Evolutionary conservation across 805 yeast genomes (phyloP).

Genomic region (Saccharomycopsis fodiens): DNA sequence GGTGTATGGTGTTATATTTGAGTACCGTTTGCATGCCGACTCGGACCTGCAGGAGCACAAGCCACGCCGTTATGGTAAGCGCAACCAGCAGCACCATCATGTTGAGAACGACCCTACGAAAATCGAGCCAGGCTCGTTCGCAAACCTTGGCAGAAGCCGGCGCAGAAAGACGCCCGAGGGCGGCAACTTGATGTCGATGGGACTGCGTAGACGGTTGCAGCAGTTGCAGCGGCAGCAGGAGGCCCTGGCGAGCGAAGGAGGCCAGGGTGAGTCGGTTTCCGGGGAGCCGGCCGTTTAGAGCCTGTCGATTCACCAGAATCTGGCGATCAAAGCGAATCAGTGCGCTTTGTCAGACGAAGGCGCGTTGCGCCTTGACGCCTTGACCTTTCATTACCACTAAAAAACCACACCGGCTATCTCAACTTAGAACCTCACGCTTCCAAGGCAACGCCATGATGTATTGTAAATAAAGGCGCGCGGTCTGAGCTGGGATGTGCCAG

Average conservation of each 20-base stretch:
- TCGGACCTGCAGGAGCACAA: constrained; percentile 9
- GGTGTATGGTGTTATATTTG: constrained; percentile 38
- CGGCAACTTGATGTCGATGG: constrained; percentile 15
- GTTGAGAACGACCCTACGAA: neutral
- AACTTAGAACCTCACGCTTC: too few species aligned
- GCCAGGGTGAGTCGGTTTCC: too few species aligned
- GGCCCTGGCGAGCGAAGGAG: neutral
- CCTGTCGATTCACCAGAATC: too few species aligned
- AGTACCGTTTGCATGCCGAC: constrained; percentile 41
- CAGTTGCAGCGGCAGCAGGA: neutral
- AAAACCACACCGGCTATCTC: too few species aligned
- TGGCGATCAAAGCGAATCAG: too few species aligned
- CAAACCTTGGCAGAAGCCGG: constrained; percentile 16
- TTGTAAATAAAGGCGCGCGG: too few species aligned
- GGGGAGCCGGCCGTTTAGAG: too few species aligned
- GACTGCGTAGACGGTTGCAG: constrained; percentile 16
- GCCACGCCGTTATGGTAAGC: constrained; percentile 2
- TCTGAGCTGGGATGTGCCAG: too few species aligned
- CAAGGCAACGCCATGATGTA: too few species aligned
- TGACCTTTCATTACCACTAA: too few species aligned
- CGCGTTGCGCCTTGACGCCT: too few species aligned
- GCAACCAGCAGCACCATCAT: constrained; percentile 8
- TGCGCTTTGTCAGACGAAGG: too few species aligned
- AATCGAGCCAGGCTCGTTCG: constrained; percentile 12
- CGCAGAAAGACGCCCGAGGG: constrained; percentile 7